Conservation (phyloP, 768 basidiomycete species). For the Lactifluus volemus region DNA sequence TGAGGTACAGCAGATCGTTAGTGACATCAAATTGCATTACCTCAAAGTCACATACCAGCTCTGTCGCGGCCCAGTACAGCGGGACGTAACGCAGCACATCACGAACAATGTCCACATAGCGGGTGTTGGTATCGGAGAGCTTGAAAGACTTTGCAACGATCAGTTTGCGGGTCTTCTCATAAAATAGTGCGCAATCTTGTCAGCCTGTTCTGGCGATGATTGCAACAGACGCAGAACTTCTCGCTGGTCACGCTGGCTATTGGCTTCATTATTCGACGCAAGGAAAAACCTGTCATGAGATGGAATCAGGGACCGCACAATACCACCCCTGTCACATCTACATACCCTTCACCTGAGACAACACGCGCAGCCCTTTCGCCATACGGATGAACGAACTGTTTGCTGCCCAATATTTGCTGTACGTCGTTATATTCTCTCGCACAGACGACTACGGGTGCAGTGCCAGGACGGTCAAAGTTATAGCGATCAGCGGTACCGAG, state of each 20-base stretch:
- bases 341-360: conserved; percentile 52
- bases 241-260: conserved; percentile 36
- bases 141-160: conserved; percentile 46
- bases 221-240: conserved; percentile 43
- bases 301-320: neutral
- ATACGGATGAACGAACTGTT: conserved; percentile 42
- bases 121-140: conserved; percentile 45
- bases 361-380: conserved; percentile 43
- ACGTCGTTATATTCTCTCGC: conserved; percentile 45
- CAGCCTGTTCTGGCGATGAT: conserved; percentile 38
- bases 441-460: conserved; percentile 21
- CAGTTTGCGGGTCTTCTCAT: conserved; percentile 50
- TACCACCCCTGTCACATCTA: neutral
- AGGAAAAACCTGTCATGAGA: conserved; percentile 51
- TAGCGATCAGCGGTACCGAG: conserved; percentile 49
- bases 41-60: conserved; percentile 43
- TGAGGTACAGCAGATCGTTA: neutral
- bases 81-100: conserved; percentile 61
- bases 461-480: conserved; percentile 41
- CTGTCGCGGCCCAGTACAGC: conserved; percentile 57
- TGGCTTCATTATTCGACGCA: conserved; percentile 33
- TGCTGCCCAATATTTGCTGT: conserved; percentile 41
- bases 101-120: conserved; percentile 55
- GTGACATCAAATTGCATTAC: neutral
- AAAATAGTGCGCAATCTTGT: conserved; percentile 55